These are phyloP conservation scores for Podospora australis DNA, from an alignment of 495 filamentous ascomycete species.

Conservation along the genomic window DNA sequence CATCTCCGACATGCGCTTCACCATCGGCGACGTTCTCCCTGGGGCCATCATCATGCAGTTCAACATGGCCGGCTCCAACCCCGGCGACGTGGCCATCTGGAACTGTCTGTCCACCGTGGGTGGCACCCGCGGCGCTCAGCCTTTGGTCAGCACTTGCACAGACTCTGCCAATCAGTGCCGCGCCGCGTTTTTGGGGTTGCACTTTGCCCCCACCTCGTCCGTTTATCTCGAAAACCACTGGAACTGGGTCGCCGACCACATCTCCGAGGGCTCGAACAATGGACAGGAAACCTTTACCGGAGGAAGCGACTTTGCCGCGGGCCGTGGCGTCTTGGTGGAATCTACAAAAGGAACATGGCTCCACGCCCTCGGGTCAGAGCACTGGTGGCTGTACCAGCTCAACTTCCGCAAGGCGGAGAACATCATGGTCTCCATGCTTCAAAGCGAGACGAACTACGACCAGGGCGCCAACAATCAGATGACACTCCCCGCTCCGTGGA, in stretches of 20 bases:
- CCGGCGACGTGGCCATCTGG: conserved; percentile 56
- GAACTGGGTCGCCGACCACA: conserved; percentile 71
- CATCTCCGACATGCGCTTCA: conserved; percentile 52
- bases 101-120: conserved; percentile 57
- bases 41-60: conserved; percentile 48
- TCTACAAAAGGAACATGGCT: conserved; percentile 55
- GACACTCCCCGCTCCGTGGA: conserved; percentile 43
- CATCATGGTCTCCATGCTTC: conserved; percentile 72
- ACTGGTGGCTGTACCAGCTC: conserved; percentile 70
- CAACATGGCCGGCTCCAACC: conserved; percentile 50
- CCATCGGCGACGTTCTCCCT: conserved; percentile 37
- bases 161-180: conserved; percentile 48
- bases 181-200: conserved; percentile 61
- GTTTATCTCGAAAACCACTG: conserved; percentile 64
- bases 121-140: conserved; percentile 44
- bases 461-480: conserved; percentile 64
- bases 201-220: conserved; percentile 51
- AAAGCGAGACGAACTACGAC: conserved; percentile 87
- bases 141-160: conserved; percentile 32
- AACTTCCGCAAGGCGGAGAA: conserved; percentile 65
- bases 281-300: too few species aligned
- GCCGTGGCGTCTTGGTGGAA: conserved; percentile 52
- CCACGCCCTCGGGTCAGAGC: conserved; percentile 66
- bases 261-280: conserved; percentile 59
- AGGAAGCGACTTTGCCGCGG: conserved; percentile 34